Base-by-base conservation (phyloP, 2,329 filamentous ascomycete genomes). In the Eurotiales sp. region DNA sequence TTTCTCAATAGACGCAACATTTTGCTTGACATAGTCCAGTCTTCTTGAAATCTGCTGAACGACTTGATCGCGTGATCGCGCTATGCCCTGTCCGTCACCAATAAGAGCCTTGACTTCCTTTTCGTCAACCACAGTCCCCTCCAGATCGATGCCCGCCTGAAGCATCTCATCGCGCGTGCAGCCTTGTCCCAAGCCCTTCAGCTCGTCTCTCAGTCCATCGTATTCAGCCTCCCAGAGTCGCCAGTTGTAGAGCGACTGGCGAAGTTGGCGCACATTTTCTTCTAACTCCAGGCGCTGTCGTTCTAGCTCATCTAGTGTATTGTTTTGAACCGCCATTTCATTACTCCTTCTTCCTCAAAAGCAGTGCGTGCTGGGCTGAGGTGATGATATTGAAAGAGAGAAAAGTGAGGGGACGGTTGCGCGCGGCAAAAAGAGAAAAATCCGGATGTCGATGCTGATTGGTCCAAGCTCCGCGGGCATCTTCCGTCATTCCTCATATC, bases 141-240 rank as follows among this genome's bases (percentile, higher is more conserved):
- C 65, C 73, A 77, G 56, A 64, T 83, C 58, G 56, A 59, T 60
- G 10, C 68, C 68, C 11, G 61, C 59, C 25, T 72, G 72, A 7
- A 79, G 72, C 23, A 90, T 78, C 23, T 83, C 78, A 15, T 80
- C 70, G 5, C 73, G 71, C 25, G 72, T 70, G 50, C 79, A 69
- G 46, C 74, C 71, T 37, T 75, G 66, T 30, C 77, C 67, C 22
- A 85, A 65, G 3, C 73, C 75, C 47, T 82, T 72, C 25, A 97
- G 80, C 62, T 95, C 89, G 66, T 95, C 89, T 65, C 88, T 90
- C 55, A 97, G 78, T 21, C 85, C 83, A 65, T 96, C 89, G 69
- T 97, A 97, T 67, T 97, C 92, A 43, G 87, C 83, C 66, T 95
- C 91, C 82, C 88, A 95, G 50, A 85, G 85, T 57, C 88, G 87